Percentiles rank a stretch among this genome's conserved stretches.
Conservation (phyloP, 108 stramenopile genomes). For the Parietichytrium sp. region DNA sequence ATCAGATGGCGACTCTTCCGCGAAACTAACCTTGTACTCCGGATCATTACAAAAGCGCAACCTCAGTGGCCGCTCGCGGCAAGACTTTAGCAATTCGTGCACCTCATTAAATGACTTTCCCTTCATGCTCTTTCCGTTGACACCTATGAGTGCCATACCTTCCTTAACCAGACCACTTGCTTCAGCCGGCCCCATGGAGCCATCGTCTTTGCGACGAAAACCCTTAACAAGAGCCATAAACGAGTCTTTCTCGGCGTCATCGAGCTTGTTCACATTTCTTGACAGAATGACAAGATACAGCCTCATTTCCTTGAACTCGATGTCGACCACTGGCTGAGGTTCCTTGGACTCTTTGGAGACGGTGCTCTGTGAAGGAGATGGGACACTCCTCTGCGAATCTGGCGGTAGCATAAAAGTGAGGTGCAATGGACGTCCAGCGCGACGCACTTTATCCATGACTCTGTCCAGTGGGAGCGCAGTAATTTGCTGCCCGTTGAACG, state of each 20-base stretch:
- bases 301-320: neutral
- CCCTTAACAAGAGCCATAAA: constrained; percentile 2
- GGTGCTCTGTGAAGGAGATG: neutral
- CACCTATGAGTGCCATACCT: neutral
- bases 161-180: neutral
- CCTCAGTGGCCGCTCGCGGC: neutral
- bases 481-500: constrained; percentile 22
- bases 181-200: constrained; percentile 29
- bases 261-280: constrained; percentile 20
- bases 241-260: neutral
- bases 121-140: neutral
- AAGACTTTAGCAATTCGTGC: neutral
- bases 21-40: neutral
- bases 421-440: neutral
- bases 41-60: neutral
- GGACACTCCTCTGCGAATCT: no score
- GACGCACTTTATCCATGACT: neutral
- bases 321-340: constrained; percentile 11
- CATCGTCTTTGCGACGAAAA: neutral
- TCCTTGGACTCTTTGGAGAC: neutral
- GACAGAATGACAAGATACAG: constrained; percentile 1
- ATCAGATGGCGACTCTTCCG: neutral
- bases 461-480: constrained; percentile 19
- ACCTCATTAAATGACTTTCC: constrained; percentile 1
- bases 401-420: constrained; percentile 31